Percentiles rank a stretch among this genome's conserved stretches.
Conservation (phyloP, 2,329 filamentous ascomycete genomes). For the Teratosphaeria gauchensis region DNA sequence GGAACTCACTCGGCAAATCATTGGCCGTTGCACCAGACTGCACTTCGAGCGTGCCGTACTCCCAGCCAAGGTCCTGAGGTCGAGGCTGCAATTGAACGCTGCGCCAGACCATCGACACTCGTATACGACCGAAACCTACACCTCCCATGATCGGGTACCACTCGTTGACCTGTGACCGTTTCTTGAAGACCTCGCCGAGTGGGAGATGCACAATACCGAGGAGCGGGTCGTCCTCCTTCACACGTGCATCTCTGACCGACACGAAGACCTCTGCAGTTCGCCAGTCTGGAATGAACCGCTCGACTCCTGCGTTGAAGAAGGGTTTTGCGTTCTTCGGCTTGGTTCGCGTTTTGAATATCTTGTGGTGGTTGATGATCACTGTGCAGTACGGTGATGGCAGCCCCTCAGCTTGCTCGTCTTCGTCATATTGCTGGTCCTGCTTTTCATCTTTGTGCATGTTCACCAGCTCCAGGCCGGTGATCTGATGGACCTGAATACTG, state of each 20-base stretch:
- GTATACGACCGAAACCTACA: slow-evolving; percentile 59
- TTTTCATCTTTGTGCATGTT: slow-evolving; percentile 46
- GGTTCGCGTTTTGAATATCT: slow-evolving; percentile 58
- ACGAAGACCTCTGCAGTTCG: slow-evolving; percentile 57
- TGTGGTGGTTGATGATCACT: slow-evolving; percentile 64
- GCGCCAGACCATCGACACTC: slow-evolving; percentile 64
- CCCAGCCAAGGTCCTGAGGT: slow-evolving; percentile 54
- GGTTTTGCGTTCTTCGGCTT: slow-evolving; percentile 71
- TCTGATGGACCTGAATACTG: slow-evolving; percentile 62
- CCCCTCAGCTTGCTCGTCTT: slow-evolving; percentile 51
- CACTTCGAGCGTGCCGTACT: slow-evolving; percentile 60
- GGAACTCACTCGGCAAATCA: slow-evolving; percentile 36
- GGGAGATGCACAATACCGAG: slow-evolving; percentile 63
- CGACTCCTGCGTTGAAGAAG: slow-evolving; percentile 68
- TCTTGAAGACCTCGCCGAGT: slow-evolving; percentile 50
- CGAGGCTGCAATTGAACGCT: slow-evolving; percentile 56
- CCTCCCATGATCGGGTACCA: slow-evolving; percentile 61
- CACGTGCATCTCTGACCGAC: slow-evolving; percentile 55
- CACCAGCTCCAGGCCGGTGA: slow-evolving; percentile 57
- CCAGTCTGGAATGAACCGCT: slow-evolving; percentile 63
- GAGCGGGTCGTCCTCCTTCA: slow-evolving; percentile 60
- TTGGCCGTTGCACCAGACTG: slow-evolving; percentile 42
- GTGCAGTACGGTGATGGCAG: slow-evolving; percentile 63
- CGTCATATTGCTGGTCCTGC: slow-evolving; percentile 39
- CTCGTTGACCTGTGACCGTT: slow-evolving; percentile 55